phyloP scores from a whole-genome alignment of 345 rosid genomes.

The Lepidium aucheri region DNA sequence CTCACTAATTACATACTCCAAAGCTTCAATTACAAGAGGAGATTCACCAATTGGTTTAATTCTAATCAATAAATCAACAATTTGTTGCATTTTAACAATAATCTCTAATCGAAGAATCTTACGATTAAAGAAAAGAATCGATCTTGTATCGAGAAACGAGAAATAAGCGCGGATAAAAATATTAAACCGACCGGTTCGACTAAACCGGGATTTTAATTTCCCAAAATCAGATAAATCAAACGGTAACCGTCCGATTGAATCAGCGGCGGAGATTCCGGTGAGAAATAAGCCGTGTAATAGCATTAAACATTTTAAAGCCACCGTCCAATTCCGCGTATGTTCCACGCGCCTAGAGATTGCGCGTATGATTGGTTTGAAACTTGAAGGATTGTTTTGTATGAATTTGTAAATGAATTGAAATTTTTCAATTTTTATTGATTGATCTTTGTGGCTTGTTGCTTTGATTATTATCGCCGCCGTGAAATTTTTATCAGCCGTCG shows the following conservation, averaged over 20 bases:
- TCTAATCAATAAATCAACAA: slow-evolving; percentile 48
- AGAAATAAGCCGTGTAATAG: slow-evolving; percentile 62
- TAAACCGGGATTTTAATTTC: slow-evolving; percentile 30
- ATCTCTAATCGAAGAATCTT: slow-evolving; percentile 10
- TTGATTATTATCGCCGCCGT: slow-evolving; percentile 47
- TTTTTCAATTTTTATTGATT: slow-evolving; percentile 36
- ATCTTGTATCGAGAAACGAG: slow-evolving; percentile 47
- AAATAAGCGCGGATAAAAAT: slow-evolving; percentile 54
- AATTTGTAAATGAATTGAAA: slow-evolving; percentile 38
- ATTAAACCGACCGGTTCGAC: slow-evolving; percentile 40
- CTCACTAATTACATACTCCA: slow-evolving; percentile 56
- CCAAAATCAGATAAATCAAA: slow-evolving; percentile 57
- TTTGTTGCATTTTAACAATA: slow-evolving; percentile 35
- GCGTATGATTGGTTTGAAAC: slow-evolving; percentile 42
- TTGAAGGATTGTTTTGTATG: slow-evolving; percentile 39
- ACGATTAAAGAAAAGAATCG: slow-evolving; percentile 19
- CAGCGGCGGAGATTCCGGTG: slow-evolving; percentile 22
- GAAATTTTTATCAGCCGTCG: slow-evolving; percentile 31
- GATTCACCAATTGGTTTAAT: slow-evolving; percentile 37
- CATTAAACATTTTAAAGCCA: slow-evolving; percentile 63
- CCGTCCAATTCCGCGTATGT: slow-evolving; percentile 53
- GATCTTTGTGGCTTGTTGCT: slow-evolving; percentile 63
- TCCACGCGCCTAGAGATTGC: slow-evolving; percentile 39
- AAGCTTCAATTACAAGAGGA: slow-evolving; percentile 46
- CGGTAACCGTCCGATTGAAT: slow-evolving; percentile 40